Conservation (phyloP, 1,139 yeast species). For the Lodderomyces beijingensis region DNA sequence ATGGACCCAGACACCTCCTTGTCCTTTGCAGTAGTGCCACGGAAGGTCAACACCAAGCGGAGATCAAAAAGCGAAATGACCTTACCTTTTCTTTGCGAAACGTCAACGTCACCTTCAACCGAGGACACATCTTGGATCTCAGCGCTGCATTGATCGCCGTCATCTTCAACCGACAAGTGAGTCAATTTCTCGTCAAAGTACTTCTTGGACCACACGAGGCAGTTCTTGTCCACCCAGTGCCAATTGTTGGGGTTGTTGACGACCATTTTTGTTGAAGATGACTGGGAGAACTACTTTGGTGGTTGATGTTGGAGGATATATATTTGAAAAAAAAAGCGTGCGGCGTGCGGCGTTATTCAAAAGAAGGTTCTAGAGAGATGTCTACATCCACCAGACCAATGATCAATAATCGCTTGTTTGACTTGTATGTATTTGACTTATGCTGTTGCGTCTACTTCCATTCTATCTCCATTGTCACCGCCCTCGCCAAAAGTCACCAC, state of each 20-base stretch:
- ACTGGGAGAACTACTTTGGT: no score
- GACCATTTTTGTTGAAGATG: conserved; percentile 29
- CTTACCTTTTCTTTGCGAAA: conserved; percentile 94
- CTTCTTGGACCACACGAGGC: conserved; percentile 82
- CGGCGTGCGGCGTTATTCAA: no score
- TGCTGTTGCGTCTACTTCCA: conserved; percentile 67
- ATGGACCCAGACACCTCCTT: conserved; percentile 61
- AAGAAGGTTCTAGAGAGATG: no score
- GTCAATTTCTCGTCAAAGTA: conserved; percentile 63
- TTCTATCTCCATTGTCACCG: conserved; percentile 46
- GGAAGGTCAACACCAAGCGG: conserved; percentile 57
- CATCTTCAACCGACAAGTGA: conserved; percentile 39
- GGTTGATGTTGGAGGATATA: no score
- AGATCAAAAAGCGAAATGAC: conserved; percentile 89
- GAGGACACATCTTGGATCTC: conserved; percentile 55
- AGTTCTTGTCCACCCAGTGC: conserved; percentile 99
- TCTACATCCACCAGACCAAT: no score
- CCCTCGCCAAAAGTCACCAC: conserved; percentile 34
- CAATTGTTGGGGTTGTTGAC: conserved; percentile 51
- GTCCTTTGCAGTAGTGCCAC: conserved; percentile 40
- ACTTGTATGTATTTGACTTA: conserved; percentile 3
- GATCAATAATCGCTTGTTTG: no score
- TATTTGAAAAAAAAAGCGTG: no score
- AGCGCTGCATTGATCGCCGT: conserved; percentile 34
- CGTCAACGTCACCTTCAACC: conserved; percentile 94